Conservation (phyloP, 257 asterid species). For the Voacanga thouarsii region DNA sequence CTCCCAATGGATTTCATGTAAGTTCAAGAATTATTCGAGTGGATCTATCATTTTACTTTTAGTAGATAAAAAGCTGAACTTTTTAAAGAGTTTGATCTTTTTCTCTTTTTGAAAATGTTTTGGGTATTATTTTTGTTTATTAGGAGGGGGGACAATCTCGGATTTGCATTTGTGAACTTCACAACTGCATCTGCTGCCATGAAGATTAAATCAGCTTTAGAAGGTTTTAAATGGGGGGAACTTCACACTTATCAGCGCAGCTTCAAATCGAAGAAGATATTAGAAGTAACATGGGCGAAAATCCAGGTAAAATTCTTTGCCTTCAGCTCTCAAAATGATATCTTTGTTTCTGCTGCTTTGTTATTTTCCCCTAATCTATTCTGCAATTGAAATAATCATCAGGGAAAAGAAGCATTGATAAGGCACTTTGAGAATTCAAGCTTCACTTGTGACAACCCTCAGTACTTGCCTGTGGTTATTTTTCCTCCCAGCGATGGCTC, state of each 20-base stretch:
- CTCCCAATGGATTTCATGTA: conserved; percentile 58
- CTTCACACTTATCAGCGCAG: background rate
- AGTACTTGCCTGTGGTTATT: conserved; percentile 24
- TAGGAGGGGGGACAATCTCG: conserved; percentile 35
- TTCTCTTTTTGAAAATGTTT: background rate
- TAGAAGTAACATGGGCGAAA: conserved; percentile 45
- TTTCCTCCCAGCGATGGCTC: conserved; percentile 24
- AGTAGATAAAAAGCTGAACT: no score
- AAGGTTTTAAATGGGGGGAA: conserved; percentile 29
- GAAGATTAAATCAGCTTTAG: conserved; percentile 19
- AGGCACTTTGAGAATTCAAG: conserved; percentile 15
- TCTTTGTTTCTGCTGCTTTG: background rate
- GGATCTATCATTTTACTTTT: no score
- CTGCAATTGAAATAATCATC: background rate
- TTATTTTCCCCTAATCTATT: background rate
- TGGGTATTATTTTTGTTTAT: background rate
- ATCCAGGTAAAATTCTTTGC: conserved; percentile 36
- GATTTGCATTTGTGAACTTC: conserved; percentile 56
- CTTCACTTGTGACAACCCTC: conserved; percentile 7
- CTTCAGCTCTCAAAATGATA: background rate
- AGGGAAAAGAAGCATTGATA: conserved; percentile 28
- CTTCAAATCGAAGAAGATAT: conserved; percentile 29
- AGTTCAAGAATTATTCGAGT: background rate
- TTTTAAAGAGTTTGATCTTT: no score
- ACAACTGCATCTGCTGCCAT: conserved; percentile 29